Evolutionary conservation across 345 rosid genomes (phyloP).

Genomic region (Acer saccharum): DNA sequence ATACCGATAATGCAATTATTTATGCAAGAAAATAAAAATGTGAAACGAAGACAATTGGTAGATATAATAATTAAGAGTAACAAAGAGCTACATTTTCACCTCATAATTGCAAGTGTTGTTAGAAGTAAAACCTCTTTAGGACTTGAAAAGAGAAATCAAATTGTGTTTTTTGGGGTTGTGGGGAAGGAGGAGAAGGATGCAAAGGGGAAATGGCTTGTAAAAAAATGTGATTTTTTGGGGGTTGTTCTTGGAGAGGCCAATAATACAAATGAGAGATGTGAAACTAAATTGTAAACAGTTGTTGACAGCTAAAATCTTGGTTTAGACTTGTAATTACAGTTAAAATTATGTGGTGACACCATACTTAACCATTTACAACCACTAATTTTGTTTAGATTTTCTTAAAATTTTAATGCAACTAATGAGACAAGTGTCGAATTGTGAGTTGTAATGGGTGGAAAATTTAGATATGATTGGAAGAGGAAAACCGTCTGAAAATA

Average conservation of each 20-base stretch:
- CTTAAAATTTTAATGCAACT: neutral
- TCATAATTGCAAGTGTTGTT: neutral
- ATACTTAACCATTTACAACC: constrained; percentile 18
- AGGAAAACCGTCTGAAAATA: no score
- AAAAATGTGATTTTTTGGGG: neutral
- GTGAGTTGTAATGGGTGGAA: no score
- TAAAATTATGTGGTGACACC: constrained; percentile 17
- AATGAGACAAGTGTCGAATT: no score
- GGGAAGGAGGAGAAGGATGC: neutral
- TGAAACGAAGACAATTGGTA: neutral
- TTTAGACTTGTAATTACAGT: constrained; percentile 9
- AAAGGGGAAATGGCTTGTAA: neutral
- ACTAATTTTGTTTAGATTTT: constrained; percentile 1
- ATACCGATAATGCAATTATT: no score
- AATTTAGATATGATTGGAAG: no score
- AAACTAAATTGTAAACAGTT: constrained; percentile 3
- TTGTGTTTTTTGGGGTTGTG: neutral
- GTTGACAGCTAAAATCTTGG: constrained; percentile 5
- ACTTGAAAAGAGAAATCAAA: neutral
- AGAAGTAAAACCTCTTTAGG: neutral
- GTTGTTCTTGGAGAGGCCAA: neutral
- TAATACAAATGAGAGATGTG: neutral
- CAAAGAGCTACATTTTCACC: neutral
- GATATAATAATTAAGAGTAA: neutral
- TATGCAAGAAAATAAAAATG: no score